These are phyloP conservation scores for Calycina herbarum DNA, from an alignment of 2,329 filamentous ascomycete genomes.

Conservation along the genomic window DNA sequence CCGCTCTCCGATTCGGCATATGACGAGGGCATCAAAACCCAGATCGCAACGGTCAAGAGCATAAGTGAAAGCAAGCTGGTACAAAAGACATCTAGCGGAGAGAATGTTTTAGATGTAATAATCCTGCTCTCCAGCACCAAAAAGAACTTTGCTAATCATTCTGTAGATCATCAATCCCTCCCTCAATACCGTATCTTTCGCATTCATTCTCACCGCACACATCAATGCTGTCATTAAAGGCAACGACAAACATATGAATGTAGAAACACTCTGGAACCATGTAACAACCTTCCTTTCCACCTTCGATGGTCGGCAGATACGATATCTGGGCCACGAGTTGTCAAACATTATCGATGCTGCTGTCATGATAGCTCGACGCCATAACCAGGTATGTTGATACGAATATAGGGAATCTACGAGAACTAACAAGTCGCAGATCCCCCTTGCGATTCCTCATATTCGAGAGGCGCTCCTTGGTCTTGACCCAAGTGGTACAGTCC, in stretches of 20 bases:
- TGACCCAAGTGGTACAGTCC: constrained; percentile 64
- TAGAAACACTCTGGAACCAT: constrained; percentile 48
- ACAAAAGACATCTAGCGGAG: constrained; percentile 36
- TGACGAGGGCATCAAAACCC: constrained; percentile 44
- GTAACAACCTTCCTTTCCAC: constrained; percentile 40
- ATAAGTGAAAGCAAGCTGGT: constrained; percentile 38
- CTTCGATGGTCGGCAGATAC: constrained; percentile 55
- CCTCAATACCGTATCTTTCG: constrained; percentile 59
- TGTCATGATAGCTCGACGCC: constrained; percentile 22
- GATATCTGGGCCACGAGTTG: constrained; percentile 53
- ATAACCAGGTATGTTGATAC: constrained; percentile 27
- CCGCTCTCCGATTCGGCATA: constrained; percentile 43
- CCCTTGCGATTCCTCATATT: constrained; percentile 32
- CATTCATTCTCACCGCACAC: constrained; percentile 52
- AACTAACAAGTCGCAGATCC: constrained; percentile 27
- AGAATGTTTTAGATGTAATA: constrained; percentile 42
- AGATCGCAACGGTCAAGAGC: constrained; percentile 41
- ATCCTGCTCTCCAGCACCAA: background rate
- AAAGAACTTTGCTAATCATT: constrained; percentile 14
- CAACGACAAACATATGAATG: constrained; percentile 27
- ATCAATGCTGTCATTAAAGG: constrained; percentile 42
- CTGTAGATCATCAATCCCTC: constrained; percentile 47
- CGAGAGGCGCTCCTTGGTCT: constrained; percentile 58
- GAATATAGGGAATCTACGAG: background rate
- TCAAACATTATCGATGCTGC: constrained; percentile 45